Conservation (phyloP, 805 yeast species). For the Kluyveromyces wickerhamii region DNA sequence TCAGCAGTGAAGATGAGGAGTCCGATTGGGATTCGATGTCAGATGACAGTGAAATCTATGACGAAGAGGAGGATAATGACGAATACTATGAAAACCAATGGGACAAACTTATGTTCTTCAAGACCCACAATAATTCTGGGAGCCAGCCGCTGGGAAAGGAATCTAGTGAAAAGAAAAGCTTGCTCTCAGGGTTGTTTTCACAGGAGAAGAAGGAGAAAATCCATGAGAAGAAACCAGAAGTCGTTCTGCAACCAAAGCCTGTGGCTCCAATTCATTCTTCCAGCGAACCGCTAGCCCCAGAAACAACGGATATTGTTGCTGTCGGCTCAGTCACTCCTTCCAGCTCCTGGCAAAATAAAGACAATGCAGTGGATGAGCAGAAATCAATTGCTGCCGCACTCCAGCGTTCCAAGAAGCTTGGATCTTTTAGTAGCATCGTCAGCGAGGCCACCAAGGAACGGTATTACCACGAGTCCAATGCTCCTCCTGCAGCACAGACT, state of each 20-base stretch:
- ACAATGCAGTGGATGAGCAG: background rate
- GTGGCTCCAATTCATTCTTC: background rate
- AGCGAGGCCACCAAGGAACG: slow-evolving; percentile 30
- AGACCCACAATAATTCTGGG: slow-evolving; percentile 9
- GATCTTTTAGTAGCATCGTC: slow-evolving; percentile 30
- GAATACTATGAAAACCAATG: slow-evolving; percentile 26
- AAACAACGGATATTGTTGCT: slow-evolving; percentile 16
- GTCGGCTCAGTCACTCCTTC: slow-evolving; percentile 25
- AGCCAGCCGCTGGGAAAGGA: slow-evolving; percentile 8
- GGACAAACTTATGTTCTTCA: slow-evolving; percentile 25
- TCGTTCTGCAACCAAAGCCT: background rate
- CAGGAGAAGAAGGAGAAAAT: slow-evolving; percentile 10
- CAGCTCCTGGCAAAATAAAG: slow-evolving; percentile 7
- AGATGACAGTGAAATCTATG: slow-evolving; percentile 21
- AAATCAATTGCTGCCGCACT: background rate
- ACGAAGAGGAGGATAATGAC: slow-evolving; percentile 27
- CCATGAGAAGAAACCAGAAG: background rate
- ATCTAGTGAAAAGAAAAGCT: slow-evolving; percentile 21
- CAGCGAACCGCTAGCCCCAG: slow-evolving; percentile 6
- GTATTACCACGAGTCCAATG: slow-evolving; percentile 41
- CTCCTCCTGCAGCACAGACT: slow-evolving; percentile 53
- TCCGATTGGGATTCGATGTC: slow-evolving; percentile 28
- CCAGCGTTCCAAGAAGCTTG: slow-evolving; percentile 16
- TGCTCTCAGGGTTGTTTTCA: slow-evolving; percentile 26
- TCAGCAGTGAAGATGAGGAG: slow-evolving; percentile 30